A percentile compares a stretch with the other conserved stretches of the same genome.
phyloP scores from a whole-genome alignment of 176 grass and related monocot species.

The Avena eriantha region DNA sequence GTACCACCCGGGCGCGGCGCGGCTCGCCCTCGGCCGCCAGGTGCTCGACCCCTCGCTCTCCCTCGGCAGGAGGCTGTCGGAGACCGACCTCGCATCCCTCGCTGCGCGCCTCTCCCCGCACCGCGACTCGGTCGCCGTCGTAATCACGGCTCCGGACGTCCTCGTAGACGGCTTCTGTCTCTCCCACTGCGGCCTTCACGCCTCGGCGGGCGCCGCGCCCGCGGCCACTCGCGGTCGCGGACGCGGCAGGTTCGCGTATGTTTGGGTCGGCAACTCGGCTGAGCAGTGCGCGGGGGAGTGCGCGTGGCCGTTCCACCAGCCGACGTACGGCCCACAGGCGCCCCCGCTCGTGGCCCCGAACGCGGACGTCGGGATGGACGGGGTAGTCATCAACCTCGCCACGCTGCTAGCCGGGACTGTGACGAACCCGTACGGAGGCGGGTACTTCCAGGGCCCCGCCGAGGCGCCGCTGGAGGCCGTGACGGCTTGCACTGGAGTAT shows the following conservation, averaged over 20 bases:
- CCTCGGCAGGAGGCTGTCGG: constrained; percentile 51
- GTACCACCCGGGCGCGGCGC: constrained; percentile 62
- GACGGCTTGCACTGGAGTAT: constrained; percentile 66
- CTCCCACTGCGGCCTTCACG: constrained; percentile 75
- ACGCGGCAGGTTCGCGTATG: constrained; percentile 57
- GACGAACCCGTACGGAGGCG: constrained; percentile 74
- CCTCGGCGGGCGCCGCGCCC: constrained; percentile 11
- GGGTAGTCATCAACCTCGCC: constrained; percentile 69
- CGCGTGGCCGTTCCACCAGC: constrained; percentile 81
- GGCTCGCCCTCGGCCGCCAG: constrained; percentile 62
- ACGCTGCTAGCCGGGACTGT: constrained; percentile 58
- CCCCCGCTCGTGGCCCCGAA: constrained; percentile 67
- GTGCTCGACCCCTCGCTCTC: constrained; percentile 55
- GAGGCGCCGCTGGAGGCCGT: constrained; percentile 74
- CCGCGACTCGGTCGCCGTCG: constrained; percentile 55
- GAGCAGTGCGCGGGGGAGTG: constrained; percentile 70
- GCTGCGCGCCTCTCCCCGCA: constrained; percentile 61
- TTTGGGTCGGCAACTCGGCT: constrained; percentile 65
- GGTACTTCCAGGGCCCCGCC: constrained; percentile 65
- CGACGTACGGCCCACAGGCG: constrained; percentile 59
- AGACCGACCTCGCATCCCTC: constrained; percentile 44
- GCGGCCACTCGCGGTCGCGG: background rate
- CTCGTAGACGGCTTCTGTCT: constrained; percentile 76
- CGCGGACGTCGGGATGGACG: constrained; percentile 75
- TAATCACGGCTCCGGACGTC: constrained; percentile 59